Evolutionary conservation across 257 asterid species (phyloP), one percentile per base, ranked within the genome.

Genomic region (Solanum lignicaule): DNA sequence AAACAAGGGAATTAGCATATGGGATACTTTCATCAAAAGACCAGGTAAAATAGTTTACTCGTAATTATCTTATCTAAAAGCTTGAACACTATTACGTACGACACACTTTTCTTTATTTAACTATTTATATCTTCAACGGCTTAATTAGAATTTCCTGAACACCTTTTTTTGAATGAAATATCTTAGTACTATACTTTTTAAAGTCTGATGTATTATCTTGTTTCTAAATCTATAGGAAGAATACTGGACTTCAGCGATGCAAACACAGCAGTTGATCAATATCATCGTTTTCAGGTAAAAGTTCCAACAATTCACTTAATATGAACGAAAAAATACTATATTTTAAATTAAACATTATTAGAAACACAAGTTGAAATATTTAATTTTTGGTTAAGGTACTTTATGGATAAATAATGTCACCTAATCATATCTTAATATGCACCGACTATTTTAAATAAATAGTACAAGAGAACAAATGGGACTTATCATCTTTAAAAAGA

Each of bases 201-300:
- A 27, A 13, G 1, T 69, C 11, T 69, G 39, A 69, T 72, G 8
- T 35, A 8, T 72, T 39, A 32, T 43, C 33, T 74, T 43, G 3
- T 85, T 88, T 83, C 5, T 87, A 58, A 18, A 62, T 31, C 38
- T 38, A 32, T 21, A 94, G 98, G 98, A 83, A 93, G 94, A 89
- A 92, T 95, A 88, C 84, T 93, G 93, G 98, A 95, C 87, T 95
- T 94, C 91, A 95, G 98, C 95, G 94, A 94, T 89, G 98, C 98
- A 65, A 86, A 93, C 86, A 92, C 93, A 31, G 95, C 97, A 21
- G 98, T 95, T 55, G 98, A 94, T 95, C 98, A 95, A 82, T 95
- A 94, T 85, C 98, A 95, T 91, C 98, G 98, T 46, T 95, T 94
- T 89, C 84, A 91, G 95, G 98, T 94, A 48, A 65, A n/a, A 4